Percentiles rank a stretch among this genome's conserved stretches.
phyloP scores from a whole-genome alignment of 306 rosid genomes.

The Crataegus laevigata region DNA sequence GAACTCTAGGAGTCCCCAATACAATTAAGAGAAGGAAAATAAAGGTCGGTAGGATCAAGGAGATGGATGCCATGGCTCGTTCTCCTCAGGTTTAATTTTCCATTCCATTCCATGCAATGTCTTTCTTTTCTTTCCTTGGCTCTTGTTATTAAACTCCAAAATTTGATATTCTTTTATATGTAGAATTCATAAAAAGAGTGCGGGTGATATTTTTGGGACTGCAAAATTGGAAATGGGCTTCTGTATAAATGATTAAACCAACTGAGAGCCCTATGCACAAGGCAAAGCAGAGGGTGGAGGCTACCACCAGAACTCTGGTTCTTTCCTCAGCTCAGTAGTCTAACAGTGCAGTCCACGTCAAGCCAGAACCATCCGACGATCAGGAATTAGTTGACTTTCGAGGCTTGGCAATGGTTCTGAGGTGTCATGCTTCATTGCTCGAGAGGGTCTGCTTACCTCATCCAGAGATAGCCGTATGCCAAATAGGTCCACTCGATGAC shows the following conservation, averaged over 20 bases:
- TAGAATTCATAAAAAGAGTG: too few species aligned
- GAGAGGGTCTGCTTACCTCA: background rate
- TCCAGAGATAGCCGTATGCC: slow-evolving; percentile 2
- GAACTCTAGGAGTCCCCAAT: background rate
- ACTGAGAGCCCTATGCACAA: background rate
- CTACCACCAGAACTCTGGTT: background rate
- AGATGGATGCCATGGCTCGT: background rate
- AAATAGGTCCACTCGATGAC: background rate
- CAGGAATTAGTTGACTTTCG: slow-evolving; percentile 4
- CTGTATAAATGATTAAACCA: background rate
- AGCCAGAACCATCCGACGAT: background rate
- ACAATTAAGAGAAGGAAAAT: background rate
- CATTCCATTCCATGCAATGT: background rate
- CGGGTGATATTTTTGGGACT: too few species aligned
- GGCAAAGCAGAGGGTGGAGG: background rate
- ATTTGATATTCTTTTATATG: background rate
- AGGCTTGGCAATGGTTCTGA: background rate
- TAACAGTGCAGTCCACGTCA: background rate
- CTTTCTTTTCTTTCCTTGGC: background rate
- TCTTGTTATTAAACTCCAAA: background rate
- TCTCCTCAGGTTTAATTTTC: background rate
- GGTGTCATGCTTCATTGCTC: background rate
- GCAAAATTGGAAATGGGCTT: background rate
- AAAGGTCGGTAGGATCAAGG: background rate
- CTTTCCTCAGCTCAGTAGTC: background rate